phyloP scores from a whole-genome alignment of 192 early-diverging fungal species.

The Coemansia furcata region DNA sequence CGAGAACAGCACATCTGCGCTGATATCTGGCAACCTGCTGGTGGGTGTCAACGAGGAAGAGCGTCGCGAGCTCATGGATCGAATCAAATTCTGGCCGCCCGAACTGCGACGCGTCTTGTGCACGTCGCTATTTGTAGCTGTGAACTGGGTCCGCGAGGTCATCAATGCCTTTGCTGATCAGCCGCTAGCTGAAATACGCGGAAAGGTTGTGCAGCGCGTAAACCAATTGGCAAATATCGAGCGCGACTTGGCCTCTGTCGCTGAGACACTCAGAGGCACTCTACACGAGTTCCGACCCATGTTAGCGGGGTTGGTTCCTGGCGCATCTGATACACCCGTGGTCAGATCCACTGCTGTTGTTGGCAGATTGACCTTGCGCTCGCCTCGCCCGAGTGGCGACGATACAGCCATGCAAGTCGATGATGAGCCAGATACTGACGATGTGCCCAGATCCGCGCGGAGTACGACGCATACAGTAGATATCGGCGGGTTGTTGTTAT shows the following conservation, averaged over 20 bases:
- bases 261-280: constrained; percentile 24
- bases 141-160: constrained; percentile 65
- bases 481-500: constrained; percentile 31
- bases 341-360: not conserved
- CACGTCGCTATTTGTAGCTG: constrained; percentile 33
- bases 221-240: constrained; percentile 41
- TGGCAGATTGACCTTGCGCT: constrained; percentile 6
- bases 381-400: not conserved
- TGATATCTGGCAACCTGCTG: constrained; percentile 19
- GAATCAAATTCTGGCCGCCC: constrained; percentile 13
- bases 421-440: not conserved
- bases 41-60: constrained; percentile 41
- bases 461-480: constrained; percentile 19
- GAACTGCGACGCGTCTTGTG: constrained; percentile 31
- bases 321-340: constrained; percentile 17
- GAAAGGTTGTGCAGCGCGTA: constrained; percentile 32
- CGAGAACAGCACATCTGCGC: constrained; percentile 11
- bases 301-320: constrained; percentile 32
- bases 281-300: constrained; percentile 24
- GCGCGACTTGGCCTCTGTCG: constrained; percentile 19
- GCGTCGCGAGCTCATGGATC: constrained; percentile 23
- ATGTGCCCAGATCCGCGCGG: not conserved
- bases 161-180: constrained; percentile 65
- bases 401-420: not conserved
- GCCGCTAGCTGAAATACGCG: constrained; percentile 18